Conservation (phyloP, 2,329 filamentous ascomycete species). For the Fusarium sororula region DNA sequence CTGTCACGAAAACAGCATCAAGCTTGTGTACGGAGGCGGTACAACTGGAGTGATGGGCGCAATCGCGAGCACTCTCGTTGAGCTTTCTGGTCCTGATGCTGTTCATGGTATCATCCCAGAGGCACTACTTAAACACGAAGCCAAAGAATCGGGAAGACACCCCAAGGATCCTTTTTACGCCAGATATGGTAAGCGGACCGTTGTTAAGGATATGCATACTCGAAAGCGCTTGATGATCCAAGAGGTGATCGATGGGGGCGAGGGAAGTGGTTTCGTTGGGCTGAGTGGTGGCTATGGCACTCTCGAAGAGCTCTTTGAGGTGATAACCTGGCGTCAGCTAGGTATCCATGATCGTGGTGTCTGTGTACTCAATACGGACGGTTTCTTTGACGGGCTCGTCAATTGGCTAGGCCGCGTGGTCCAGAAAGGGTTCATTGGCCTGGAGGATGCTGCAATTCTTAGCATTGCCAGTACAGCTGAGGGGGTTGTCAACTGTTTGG, state of each 20-base stretch:
- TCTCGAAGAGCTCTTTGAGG: neutral
- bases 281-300: neutral
- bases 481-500: neutral
- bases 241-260: neutral
- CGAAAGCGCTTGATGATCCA: neutral
- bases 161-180: neutral
- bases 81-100: neutral
- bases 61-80: neutral
- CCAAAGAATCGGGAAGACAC: neutral
- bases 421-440: neutral
- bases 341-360: neutral
- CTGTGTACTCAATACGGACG: neutral
- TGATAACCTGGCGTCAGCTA: neutral
- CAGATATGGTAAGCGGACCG: neutral
- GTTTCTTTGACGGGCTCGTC: neutral
- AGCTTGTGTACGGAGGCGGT: neutral
- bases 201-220: neutral
- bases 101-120: neutral
- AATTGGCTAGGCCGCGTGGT: neutral
- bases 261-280: neutral
- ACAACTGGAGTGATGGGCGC: neutral
- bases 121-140: neutral
- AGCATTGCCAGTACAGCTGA: neutral
- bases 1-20: neutral
- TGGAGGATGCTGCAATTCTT: neutral